Base-by-base conservation (phyloP, 306 rosid genomes). In the Myrica gale region DNA sequence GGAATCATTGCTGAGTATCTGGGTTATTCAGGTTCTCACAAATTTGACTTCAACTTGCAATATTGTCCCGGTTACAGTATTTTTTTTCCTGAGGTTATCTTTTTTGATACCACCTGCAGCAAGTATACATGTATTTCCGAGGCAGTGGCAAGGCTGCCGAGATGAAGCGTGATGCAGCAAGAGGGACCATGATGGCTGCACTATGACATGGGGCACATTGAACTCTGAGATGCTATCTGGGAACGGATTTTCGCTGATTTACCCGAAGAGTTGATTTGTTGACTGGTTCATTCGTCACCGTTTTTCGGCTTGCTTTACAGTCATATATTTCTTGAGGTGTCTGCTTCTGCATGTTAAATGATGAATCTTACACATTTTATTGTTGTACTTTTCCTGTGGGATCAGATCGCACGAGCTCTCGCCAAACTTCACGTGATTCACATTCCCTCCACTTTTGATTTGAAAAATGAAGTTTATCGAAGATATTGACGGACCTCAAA, bases 81-180 rank as follows among this genome's bases (percentile, higher is more conserved):
- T 26, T 7, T 50, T 63, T 71, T 23, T 23, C 26, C 80, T 78
- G 53, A 73, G 74, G 71, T 41, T 84, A 21, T 42, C 58, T 43
- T 80, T 43, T 80, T 77, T 71, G 52, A 54, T 79, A 21, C 60
- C 66, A 67, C 71, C 80, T 83, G 87, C 96, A 95, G 97, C 93
- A 90, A 95, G 99, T 95, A 75, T 90, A 88, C 83, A 82, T 85
- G 90, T 95, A 95, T 77, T 95, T 95, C 89, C 95, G 98, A 41
- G 96, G 97, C 79, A 95, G 97, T 43, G 99, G 99, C 73, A 92
- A 92, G 88, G 90, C 91, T 74, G 83, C 82, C 53, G 86, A 79
- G 54, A 68, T 87, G 86, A 92, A 83, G 84, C 96, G 87, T 12
- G 85, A 87, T n/a, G 97, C 99, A 45, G 87, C 97, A 21, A 88